A percentile compares a stretch with the other conserved stretches of the same genome.
Conservation (phyloP, 2,329 filamentous ascomycete species). For the Fusarium incarnatum region DNA sequence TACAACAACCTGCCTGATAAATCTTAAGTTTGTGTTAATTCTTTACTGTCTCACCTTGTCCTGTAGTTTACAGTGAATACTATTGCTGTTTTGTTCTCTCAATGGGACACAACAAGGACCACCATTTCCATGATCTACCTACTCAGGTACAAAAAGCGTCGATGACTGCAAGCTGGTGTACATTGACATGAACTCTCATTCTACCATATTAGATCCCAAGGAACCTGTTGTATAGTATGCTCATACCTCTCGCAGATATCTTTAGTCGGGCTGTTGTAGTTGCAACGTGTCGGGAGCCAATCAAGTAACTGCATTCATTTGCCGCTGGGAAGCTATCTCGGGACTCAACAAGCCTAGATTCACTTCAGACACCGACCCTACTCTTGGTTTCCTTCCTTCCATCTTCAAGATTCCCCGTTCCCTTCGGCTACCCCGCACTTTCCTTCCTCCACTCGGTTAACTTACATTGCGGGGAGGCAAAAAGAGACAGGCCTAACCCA, state of each 20-base stretch:
- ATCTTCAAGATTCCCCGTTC: neutral
- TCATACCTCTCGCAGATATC: rapidly evolving
- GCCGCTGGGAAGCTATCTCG: neutral
- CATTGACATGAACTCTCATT: too few species aligned
- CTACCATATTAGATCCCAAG: too few species aligned
- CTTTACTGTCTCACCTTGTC: too few species aligned
- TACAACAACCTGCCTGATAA: too few species aligned
- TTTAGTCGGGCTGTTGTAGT: neutral
- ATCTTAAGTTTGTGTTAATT: too few species aligned
- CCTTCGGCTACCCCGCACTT: slow-evolving; percentile 25
- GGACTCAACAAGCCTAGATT: neutral
- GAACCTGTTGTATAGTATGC: too few species aligned
- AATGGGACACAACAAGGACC: too few species aligned
- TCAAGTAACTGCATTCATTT: neutral
- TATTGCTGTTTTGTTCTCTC: too few species aligned
- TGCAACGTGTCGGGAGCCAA: neutral
- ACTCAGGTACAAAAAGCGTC: too few species aligned
- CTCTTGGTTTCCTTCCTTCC: neutral
- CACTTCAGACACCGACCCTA: neutral
- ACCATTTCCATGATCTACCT: too few species aligned
- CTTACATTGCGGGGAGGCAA: slow-evolving; percentile 28
- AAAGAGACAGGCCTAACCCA: neutral
- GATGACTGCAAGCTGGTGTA: too few species aligned
- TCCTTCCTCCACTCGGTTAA: slow-evolving; percentile 10
- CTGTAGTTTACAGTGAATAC: rapidly evolving